phyloP scores from a whole-genome alignment of 2,329 filamentous ascomycete genomes.

The Monascus ruber region DNA sequence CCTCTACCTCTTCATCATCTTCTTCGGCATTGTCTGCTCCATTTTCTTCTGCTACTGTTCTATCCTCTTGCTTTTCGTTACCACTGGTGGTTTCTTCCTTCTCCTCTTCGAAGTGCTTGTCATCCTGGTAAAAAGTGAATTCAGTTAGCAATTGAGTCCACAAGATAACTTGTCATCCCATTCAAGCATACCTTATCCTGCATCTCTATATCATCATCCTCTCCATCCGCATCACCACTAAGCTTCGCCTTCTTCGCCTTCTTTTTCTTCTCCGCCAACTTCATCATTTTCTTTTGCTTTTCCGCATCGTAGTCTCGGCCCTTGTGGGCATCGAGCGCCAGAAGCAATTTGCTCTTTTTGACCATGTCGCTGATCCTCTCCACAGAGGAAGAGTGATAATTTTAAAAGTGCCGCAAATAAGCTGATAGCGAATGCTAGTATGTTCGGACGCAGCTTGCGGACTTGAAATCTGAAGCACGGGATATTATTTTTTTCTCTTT shows the following conservation, averaged over 20 bases:
- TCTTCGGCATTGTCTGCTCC: slow-evolving; percentile 26
- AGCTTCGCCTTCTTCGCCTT: slow-evolving; percentile 16
- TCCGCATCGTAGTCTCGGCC: slow-evolving; percentile 63
- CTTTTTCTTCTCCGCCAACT: slow-evolving; percentile 37
- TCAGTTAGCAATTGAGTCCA: slow-evolving; percentile 1
- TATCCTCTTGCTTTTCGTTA: slow-evolving; percentile 18
- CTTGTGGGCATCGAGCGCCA: slow-evolving; percentile 47
- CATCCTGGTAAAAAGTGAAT: neutral
- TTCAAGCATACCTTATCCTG: slow-evolving; percentile 6
- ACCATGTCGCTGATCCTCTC: slow-evolving; percentile 25
- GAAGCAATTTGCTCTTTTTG: slow-evolving; percentile 47
- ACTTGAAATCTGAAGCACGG: too few species aligned
- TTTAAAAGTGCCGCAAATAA: too few species aligned
- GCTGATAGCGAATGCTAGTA: too few species aligned
- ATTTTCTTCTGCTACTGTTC: slow-evolving; percentile 19
- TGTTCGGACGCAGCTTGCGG: too few species aligned
- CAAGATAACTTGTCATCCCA: neutral
- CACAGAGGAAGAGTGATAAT: too few species aligned
- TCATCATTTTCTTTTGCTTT: slow-evolving; percentile 58
- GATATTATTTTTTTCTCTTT: too few species aligned
- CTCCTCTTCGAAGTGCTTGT: slow-evolving; percentile 17
- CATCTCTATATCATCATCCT: slow-evolving; percentile 8
- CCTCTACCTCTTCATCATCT: slow-evolving; percentile 37
- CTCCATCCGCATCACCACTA: slow-evolving; percentile 8
- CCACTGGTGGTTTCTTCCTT: slow-evolving; percentile 30